Evolutionary conservation across 2,329 filamentous ascomycete species (phyloP).

Genomic region (Escovopsis weberi): DNA sequence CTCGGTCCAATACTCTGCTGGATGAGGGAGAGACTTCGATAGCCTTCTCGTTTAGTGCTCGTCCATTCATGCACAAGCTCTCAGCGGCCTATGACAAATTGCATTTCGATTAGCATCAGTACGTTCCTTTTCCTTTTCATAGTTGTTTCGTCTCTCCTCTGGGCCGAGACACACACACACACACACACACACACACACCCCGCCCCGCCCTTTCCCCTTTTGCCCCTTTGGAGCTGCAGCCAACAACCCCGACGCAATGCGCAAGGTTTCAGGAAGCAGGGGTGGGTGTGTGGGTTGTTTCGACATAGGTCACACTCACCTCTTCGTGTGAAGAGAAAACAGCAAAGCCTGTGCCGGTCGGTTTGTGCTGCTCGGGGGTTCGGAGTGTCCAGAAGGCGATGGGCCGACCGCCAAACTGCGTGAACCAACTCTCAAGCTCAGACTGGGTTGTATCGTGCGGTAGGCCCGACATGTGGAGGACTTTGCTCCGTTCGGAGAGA

Average conservation of each 20-base stretch:
- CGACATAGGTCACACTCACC: conserved; percentile 39
- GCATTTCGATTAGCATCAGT: background rate
- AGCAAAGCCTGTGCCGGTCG: conserved; percentile 95
- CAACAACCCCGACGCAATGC: background rate
- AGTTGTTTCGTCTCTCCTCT: too few relatives aligned
- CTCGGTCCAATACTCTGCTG: conserved; percentile 89
- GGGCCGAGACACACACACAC: too few relatives aligned
- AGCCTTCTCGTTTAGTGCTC: conserved; percentile 94
- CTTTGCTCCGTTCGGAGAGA: conserved; percentile 90
- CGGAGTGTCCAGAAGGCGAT: conserved; percentile 98
- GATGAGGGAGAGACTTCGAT: conserved; percentile 97
- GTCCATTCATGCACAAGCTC: conserved; percentile 97
- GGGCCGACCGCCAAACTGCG: conserved; percentile 90
- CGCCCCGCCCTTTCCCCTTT: too few relatives aligned
- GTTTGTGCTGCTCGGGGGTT: conserved; percentile 97
- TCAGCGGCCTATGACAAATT: conserved; percentile 62
- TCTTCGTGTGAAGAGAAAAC: conserved; percentile 99
- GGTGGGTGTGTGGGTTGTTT: background rate
- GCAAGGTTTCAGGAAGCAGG: background rate
- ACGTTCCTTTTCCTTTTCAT: too few relatives aligned
- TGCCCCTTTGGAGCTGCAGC: too few relatives aligned
- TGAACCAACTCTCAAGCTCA: conserved; percentile 98
- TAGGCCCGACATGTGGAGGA: conserved; percentile 92
- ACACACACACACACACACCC: too few relatives aligned
- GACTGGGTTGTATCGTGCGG: conserved; percentile 98